phyloP scores from a whole-genome alignment of 345 rosid species.

The Ceriops zippeliana region DNA sequence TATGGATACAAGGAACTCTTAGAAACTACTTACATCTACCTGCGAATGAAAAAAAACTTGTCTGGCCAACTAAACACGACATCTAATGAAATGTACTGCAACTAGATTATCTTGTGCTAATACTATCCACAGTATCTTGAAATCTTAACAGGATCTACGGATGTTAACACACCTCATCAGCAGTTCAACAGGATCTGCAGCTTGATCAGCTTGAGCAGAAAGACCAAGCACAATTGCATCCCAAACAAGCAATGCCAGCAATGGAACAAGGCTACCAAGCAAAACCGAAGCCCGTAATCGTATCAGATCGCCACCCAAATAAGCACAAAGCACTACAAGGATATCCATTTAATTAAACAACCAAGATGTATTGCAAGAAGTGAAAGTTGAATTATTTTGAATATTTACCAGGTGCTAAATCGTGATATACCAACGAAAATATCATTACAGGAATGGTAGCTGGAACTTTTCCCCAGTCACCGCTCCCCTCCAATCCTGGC shows the following conservation, averaged over 20 bases:
- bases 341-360: constrained; percentile 10
- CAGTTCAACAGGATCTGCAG: constrained; percentile 49
- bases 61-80: no score
- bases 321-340: constrained; percentile 59
- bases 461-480: constrained; percentile 57
- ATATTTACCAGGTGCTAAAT: constrained; percentile 47
- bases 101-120: no score
- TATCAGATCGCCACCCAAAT: constrained; percentile 50
- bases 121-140: no score
- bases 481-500: constrained; percentile 44
- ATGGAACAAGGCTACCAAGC: constrained; percentile 54
- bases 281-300: constrained; percentile 48
- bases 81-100: no score
- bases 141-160: no score
- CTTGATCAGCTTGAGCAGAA: constrained; percentile 33
- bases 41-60: no score
- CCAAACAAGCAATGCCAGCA: constrained; percentile 57
- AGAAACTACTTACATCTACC: no score
- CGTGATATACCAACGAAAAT: constrained; percentile 63
- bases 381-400: not conserved
- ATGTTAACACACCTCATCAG: constrained; percentile 37
- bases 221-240: constrained; percentile 53
- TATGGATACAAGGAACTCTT: no score
- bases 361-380: constrained; percentile 1
- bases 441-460: constrained; percentile 55